These are phyloP conservation scores for Phalaenopsis equestris DNA, from an alignment of 106 monocot genomes.

Conservation along the genomic window DNA sequence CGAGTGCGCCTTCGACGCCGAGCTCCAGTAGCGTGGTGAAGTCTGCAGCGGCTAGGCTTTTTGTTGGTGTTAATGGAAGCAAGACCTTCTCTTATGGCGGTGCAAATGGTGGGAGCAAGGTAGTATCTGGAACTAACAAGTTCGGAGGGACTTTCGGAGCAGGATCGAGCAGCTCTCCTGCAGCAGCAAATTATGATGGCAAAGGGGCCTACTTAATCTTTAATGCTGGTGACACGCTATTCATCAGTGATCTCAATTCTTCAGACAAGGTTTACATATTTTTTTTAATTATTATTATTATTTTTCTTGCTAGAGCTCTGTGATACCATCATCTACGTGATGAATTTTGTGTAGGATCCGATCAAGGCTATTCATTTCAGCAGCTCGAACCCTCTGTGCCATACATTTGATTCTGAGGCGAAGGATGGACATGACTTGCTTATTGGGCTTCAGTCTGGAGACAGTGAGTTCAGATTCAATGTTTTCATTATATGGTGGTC, in stretches of 20 bases:
- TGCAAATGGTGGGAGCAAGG: slow-evolving; percentile 52
- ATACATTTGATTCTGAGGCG: slow-evolving; percentile 83
- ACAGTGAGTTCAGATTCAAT: slow-evolving; percentile 40
- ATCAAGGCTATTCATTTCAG: slow-evolving; percentile 82
- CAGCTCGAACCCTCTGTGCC: slow-evolving; percentile 75
- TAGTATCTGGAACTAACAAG: slow-evolving; percentile 43
- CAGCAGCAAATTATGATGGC: slow-evolving; percentile 57
- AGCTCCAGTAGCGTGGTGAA: slow-evolving; percentile 32
- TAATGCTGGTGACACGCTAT: slow-evolving; percentile 77
- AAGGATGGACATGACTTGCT: slow-evolving; percentile 98
- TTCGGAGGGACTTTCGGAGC: slow-evolving; percentile 35
- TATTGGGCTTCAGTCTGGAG: slow-evolving; percentile 84
- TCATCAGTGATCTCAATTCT: slow-evolving; percentile 86
- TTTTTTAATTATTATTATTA: slow-evolving; percentile 9
- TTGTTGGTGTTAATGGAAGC: slow-evolving; percentile 50
- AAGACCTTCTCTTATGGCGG: slow-evolving; percentile 38
- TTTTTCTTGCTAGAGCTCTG: neutral
- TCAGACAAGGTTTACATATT: slow-evolving; percentile 64
- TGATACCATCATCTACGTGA: neutral
- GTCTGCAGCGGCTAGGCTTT: slow-evolving; percentile 48
- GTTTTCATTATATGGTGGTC: neutral
- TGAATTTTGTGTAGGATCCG: slow-evolving; percentile 54
- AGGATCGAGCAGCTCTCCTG: slow-evolving; percentile 30
- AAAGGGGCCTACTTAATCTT: slow-evolving; percentile 84
- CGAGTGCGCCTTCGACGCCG: slow-evolving; percentile 27